phyloP scores from a whole-genome alignment of 2,329 filamentous ascomycete species.

The Monilinia vaccinii-corymbosi region DNA sequence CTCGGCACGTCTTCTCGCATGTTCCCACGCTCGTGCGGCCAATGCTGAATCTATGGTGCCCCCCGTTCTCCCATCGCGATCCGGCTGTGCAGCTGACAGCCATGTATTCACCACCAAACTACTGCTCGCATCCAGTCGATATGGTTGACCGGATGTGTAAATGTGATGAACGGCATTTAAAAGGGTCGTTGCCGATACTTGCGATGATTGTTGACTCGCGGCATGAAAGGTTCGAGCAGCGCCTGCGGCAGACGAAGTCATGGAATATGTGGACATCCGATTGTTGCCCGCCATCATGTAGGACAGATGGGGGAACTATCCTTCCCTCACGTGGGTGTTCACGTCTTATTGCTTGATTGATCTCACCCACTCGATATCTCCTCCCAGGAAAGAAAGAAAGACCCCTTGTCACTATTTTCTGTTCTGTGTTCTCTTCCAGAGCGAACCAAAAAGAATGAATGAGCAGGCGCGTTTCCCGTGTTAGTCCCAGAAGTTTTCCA shows the following conservation, averaged over 20 bases:
- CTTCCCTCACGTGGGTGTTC: conserved; percentile 13
- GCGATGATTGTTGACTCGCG: conserved; percentile 58
- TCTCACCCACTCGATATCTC: not conserved
- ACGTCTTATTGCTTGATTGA: conserved; percentile 15
- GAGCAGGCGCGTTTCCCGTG: not conserved
- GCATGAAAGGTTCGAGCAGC: conserved; percentile 44
- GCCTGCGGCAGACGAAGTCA: conserved; percentile 53
- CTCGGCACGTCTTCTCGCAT: conserved; percentile 86
- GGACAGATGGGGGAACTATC: conserved; percentile 8
- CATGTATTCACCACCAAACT: conserved; percentile 94
- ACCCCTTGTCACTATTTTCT: not conserved
- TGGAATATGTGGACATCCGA: conserved; percentile 54
- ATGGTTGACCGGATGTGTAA: conserved; percentile 75
- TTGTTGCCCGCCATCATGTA: conserved; percentile 28
- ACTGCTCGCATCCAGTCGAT: conserved; percentile 78
- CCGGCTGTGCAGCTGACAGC: conserved; percentile 68
- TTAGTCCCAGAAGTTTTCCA: not conserved
- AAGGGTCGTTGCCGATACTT: conserved; percentile 86
- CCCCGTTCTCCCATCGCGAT: conserved; percentile 58
- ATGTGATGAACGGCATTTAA: conserved; percentile 87
- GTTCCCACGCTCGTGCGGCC: conserved; percentile 84
- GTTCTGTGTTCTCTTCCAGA: not conserved
- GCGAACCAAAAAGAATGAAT: not conserved
- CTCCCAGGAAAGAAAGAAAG: not conserved
- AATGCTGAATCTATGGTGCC: conserved; percentile 75